Evolutionary conservation across 495 filamentous ascomycete genomes (phyloP).

Genomic region (Echria macrotheca): DNA sequence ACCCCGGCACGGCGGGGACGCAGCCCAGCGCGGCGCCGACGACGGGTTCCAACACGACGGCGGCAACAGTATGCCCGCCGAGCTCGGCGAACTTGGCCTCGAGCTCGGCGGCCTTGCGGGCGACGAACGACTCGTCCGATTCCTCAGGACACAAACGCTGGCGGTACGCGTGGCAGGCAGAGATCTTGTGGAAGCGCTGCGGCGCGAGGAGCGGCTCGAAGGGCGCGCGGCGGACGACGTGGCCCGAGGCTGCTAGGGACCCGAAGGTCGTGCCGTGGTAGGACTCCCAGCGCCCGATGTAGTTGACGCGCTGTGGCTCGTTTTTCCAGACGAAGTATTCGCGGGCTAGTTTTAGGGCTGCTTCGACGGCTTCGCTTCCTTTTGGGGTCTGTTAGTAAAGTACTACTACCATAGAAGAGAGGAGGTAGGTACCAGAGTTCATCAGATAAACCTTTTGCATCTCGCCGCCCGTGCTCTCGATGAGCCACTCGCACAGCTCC

Average conservation of each 20-base stretch:
- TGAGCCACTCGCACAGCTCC: constrained; percentile 33
- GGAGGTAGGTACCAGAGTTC: constrained; percentile 45
- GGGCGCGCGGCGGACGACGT: constrained; percentile 48
- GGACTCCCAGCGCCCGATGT: constrained; percentile 59
- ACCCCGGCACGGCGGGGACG: constrained; percentile 56
- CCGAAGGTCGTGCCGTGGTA: constrained; percentile 70
- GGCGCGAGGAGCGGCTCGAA: constrained; percentile 53
- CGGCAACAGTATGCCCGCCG: not conserved
- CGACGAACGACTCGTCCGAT: constrained; percentile 2
- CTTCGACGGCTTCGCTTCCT: constrained; percentile 71
- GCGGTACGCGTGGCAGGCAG: constrained; percentile 54
- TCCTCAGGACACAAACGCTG: constrained; percentile 36
- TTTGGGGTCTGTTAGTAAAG: not conserved
- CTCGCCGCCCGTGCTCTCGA: constrained; percentile 36
- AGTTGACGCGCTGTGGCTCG: constrained; percentile 34
- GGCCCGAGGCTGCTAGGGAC: constrained; percentile 53
- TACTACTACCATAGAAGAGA: not conserved
- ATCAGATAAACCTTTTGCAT: constrained; percentile 43
- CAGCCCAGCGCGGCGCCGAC: constrained; percentile 57
- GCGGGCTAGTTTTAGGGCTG: constrained; percentile 58
- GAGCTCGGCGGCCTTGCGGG: constrained; percentile 49
- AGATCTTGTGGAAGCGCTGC: constrained; percentile 53
- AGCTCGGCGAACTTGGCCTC: constrained; percentile 52
- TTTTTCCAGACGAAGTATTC: constrained; percentile 54
- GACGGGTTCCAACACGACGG: constrained; percentile 62